phyloP scores from a whole-genome alignment of 768 basidiomycete genomes.

The Tremella mesenterica region DNA sequence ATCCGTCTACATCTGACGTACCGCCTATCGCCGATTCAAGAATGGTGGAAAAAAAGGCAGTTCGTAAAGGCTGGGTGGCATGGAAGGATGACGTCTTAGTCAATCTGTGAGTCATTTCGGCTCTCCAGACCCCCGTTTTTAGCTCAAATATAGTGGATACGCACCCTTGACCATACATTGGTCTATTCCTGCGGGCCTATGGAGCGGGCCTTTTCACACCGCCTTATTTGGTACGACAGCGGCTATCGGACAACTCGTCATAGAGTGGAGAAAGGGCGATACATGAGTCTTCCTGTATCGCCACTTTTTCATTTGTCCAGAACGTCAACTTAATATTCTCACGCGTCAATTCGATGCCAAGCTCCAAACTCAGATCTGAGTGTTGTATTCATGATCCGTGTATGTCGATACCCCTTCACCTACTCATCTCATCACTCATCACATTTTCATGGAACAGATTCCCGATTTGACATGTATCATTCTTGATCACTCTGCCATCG shows the following conservation, averaged over 20 bases:
- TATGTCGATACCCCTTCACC: no score
- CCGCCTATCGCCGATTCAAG: not conserved
- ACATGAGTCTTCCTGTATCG: no score
- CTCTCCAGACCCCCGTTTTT: not conserved
- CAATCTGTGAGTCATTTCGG: slow-evolving; percentile 20
- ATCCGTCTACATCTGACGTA: not conserved
- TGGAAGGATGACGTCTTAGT: slow-evolving; percentile 24
- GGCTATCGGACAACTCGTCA: slow-evolving; percentile 19
- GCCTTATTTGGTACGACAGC: slow-evolving; percentile 25
- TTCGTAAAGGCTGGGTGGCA: slow-evolving; percentile 20
- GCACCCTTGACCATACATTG: slow-evolving; percentile 43
- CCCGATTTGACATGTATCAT: no score
- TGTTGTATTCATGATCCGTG: no score
- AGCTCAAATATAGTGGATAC: slow-evolving; percentile 23
- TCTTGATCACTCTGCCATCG: no score
- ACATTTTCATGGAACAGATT: no score
- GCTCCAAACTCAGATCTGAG: no score
- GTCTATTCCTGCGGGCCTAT: slow-evolving; percentile 36
- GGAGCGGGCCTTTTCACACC: slow-evolving; percentile 28
- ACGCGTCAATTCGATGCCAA: no score
- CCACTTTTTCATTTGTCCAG: no score
- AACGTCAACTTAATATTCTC: no score
- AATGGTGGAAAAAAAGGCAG: not conserved
- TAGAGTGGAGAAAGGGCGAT: slow-evolving; percentile 22
- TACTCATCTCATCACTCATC: no score